Percentiles rank a stretch among this genome's conserved stretches.
Conservation (phyloP, 192 early-diverging fungal genomes). For the Rhizoclosmatium sp. region DNA sequence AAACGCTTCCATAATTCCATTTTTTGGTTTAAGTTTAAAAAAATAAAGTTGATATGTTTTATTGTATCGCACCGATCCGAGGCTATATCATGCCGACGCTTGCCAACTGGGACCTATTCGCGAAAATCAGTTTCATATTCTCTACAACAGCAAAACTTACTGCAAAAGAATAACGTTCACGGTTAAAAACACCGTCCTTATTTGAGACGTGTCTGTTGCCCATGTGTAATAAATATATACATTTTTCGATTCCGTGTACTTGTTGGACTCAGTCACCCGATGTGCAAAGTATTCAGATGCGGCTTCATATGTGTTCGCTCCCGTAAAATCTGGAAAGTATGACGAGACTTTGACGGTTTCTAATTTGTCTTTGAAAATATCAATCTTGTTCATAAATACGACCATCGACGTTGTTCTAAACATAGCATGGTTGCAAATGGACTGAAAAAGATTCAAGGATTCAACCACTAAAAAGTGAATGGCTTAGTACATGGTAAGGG, state of each 20-base stretch:
- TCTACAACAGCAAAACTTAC: not conserved
- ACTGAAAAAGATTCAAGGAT: conserved; percentile 41
- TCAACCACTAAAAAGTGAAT: conserved; percentile 59
- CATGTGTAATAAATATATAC: conserved; percentile 69
- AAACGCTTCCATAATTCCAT: not conserved
- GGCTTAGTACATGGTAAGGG: not conserved
- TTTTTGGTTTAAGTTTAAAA: not conserved
- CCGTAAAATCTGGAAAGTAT: conserved; percentile 62
- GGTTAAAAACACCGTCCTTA: conserved; percentile 49
- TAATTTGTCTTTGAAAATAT: conserved; percentile 64
- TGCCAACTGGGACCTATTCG: not conserved
- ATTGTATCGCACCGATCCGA: too few species aligned
- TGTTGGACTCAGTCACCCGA: conserved; percentile 50
- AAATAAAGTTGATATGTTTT: not conserved
- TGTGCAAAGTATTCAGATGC: conserved; percentile 54
- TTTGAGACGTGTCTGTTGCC: conserved; percentile 65
- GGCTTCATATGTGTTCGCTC: conserved; percentile 52
- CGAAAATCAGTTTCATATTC: too few species aligned
- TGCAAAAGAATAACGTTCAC: conserved; percentile 34
- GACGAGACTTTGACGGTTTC: conserved; percentile 49
- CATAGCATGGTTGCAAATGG: conserved; percentile 50
- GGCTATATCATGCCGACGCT: not conserved
- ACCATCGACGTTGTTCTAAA: conserved; percentile 61
- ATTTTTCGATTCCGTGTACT: conserved; percentile 48
- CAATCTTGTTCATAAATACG: conserved; percentile 71